Percentiles rank a stretch among this genome's conserved stretches.
These are phyloP conservation scores for Boeremia lycopersici DNA, from an alignment of 2,329 filamentous ascomycete genomes.

Conservation along the genomic window DNA sequence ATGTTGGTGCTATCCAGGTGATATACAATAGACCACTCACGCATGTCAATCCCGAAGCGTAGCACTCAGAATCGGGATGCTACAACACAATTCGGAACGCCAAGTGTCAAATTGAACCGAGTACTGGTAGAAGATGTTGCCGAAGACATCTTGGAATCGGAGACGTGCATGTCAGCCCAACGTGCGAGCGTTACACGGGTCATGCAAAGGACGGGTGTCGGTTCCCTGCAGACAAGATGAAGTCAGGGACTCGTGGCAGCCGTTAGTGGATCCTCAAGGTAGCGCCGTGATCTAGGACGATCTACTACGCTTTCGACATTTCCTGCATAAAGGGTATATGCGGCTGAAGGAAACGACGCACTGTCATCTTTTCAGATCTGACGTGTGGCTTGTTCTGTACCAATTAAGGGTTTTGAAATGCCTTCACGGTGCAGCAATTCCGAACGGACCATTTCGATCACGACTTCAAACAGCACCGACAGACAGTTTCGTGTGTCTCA, in stretches of 20 bases:
- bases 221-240: background rate
- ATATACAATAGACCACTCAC: background rate
- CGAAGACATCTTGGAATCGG: background rate
- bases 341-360: background rate
- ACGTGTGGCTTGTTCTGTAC: background rate
- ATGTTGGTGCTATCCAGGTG: background rate
- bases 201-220: background rate
- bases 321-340: background rate
- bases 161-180: background rate
- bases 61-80: background rate
- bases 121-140: background rate
- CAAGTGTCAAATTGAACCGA: background rate
- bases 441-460: background rate
- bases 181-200: background rate
- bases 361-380: background rate
- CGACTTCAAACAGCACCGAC: too few species aligned
- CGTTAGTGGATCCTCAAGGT: background rate
- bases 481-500: too few species aligned
- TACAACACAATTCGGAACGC: background rate
- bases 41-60: background rate
- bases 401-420: too few species aligned
- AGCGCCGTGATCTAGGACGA: background rate
- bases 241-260: background rate
- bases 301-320: background rate
- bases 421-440: background rate